Conservation (phyloP, 177 flowering plant species). For the Vitis hybrid region DNA sequence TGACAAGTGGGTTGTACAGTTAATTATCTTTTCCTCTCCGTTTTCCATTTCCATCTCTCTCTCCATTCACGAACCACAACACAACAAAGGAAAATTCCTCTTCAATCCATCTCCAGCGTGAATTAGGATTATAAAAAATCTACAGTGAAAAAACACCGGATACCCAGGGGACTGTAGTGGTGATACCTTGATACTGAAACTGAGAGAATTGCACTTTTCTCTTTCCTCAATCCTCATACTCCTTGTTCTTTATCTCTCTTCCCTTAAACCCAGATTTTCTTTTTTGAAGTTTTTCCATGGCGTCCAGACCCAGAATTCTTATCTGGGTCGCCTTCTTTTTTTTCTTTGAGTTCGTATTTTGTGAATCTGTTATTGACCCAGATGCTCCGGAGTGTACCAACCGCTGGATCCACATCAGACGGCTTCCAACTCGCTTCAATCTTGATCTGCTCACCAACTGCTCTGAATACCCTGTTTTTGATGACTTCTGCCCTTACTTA, state of each 20-base stretch:
- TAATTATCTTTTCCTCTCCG: not conserved
- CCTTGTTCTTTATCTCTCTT: too few relatives aligned
- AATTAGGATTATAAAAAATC: too few relatives aligned
- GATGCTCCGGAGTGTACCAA: constrained; percentile 42
- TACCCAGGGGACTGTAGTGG: too few relatives aligned
- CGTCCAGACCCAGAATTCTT: constrained; percentile 4
- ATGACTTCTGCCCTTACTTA: constrained; percentile 66
- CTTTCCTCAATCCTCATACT: too few relatives aligned
- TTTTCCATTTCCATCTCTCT: not conserved
- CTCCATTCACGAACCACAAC: not conserved
- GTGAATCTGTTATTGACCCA: constrained; percentile 11
- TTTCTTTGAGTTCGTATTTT: not conserved
- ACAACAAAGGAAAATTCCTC: too few relatives aligned
- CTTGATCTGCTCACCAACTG: constrained; percentile 76
- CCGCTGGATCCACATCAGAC: constrained; percentile 73
- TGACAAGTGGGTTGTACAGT: not conserved
- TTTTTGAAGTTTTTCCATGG: constrained; percentile 7
- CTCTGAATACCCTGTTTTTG: constrained; percentile 59
- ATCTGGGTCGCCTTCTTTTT: constrained; percentile 16
- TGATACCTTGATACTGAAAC: too few relatives aligned
- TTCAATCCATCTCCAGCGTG: too few relatives aligned
- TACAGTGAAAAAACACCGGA: too few relatives aligned
- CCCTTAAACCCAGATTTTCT: not conserved
- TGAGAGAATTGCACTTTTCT: too few relatives aligned
- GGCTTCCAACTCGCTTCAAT: constrained; percentile 79